Evolutionary conservation across 2,329 filamentous ascomycete species (phyloP), one percentile per base, ranked within the genome.

Genomic region (Aspergillus sergii): DNA sequence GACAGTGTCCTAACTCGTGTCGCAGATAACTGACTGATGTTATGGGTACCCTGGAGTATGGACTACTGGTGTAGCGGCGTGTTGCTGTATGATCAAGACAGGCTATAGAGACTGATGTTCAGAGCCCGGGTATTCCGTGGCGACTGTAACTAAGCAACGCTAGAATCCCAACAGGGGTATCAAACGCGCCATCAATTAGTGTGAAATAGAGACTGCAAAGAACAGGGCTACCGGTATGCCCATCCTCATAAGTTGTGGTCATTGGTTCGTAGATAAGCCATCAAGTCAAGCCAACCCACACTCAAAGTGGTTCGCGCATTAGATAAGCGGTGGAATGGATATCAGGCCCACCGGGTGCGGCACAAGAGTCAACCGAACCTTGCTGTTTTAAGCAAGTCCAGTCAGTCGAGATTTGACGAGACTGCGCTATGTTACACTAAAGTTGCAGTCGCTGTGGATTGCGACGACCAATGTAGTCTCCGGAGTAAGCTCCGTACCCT

Each of bases 101-200:
- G 34, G 34, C 34, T 6, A 36, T 6, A 14, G 34, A 16, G 14
- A 16, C 12, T 16, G 34, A 14, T 14, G 5, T 36, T 36, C 34
- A 36, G 12, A 16, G 34, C 34, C 34, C 12, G 34, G 12, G 39
- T 58, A 43, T 34, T 21, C 41, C 30, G 57, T 50, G 46, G 16
- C n/a, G 21, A 32, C 34, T 34, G 46, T 30, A 30, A 58, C 46
- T 12, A 26, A 26, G 57, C 16, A n/a, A 51, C 57, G 45, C 57
- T 51, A 59, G 57, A 59, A 50, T 51, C 32, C 39, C 32, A 39
- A 53, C 48, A 51, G 10, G n/a, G 45, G 34, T 50, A 54, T 54
- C 21, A 57, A 59, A 39, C 50, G 26, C 46, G 58, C 48, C 48
- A 54, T 43, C 12, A 14, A 12, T 28, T 30, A 41, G 34, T 30